Conservation (phyloP, 345 rosid genomes). For the Salix udensis region DNA sequence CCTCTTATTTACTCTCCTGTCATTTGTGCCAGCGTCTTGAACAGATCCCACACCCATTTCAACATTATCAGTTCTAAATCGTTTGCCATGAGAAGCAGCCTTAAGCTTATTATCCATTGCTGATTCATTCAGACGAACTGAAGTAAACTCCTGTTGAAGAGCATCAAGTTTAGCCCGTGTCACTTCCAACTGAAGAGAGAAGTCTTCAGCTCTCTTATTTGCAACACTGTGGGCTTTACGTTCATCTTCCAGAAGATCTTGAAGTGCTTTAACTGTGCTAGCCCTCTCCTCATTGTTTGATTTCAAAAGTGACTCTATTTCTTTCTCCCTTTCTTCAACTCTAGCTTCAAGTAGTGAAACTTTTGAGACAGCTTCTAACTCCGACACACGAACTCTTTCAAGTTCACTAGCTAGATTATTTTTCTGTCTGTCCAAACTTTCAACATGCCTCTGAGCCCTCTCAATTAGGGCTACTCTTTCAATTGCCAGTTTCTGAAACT, state of each 20-base stretch:
- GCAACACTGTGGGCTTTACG: conserved; percentile 73
- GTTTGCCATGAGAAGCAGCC: conserved; percentile 69
- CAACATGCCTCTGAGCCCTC: conserved; percentile 76
- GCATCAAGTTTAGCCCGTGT: conserved; percentile 80
- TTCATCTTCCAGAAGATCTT: conserved; percentile 77
- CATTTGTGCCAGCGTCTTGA: conserved; percentile 50
- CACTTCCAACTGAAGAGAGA: conserved; percentile 71
- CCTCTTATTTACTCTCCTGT: conserved; percentile 60
- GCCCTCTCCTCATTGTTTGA: conserved; percentile 77
- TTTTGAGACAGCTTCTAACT: conserved; percentile 66
- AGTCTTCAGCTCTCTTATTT: conserved; percentile 70
- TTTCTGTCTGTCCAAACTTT: conserved; percentile 72
- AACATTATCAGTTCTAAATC: conserved; percentile 51
- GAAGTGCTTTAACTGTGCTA: conserved; percentile 68
- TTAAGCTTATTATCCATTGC: conserved; percentile 78
- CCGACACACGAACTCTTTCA: conserved; percentile 54
- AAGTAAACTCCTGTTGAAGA: conserved; percentile 78
- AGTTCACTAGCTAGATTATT: conserved; percentile 56
- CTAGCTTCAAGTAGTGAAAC: conserved; percentile 69
- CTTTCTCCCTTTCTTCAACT: conserved; percentile 91
- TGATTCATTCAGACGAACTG: conserved; percentile 75
- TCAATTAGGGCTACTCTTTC: conserved; percentile 83
- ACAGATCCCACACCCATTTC: conserved; percentile 66
- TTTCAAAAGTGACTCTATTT: conserved; percentile 75
- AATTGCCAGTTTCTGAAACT: conserved; percentile 77